Percentiles rank a stretch among this genome's conserved stretches.
Evolutionary conservation across 352 stramenopile genomes (phyloP).

Genomic region (Globisporangium rhizosaccharum): DNA sequence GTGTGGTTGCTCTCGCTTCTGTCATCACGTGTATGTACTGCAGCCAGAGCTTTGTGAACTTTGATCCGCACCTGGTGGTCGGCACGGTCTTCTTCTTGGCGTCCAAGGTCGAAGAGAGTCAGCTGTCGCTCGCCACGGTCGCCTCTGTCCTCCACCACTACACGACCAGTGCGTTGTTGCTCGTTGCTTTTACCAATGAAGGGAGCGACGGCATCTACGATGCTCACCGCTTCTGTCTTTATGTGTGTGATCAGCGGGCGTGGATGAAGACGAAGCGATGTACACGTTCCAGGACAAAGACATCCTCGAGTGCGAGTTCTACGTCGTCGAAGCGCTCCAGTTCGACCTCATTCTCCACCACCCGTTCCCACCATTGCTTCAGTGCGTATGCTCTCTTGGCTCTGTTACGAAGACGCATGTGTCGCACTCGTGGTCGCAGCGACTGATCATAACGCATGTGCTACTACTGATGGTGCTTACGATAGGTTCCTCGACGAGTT

Average conservation of each 20-base stretch:
- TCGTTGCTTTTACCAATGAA: background rate
- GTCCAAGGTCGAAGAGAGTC: constrained; percentile 86
- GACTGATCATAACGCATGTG: background rate
- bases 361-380: constrained; percentile 75
- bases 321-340: constrained; percentile 83
- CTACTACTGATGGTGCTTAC: background rate
- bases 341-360: constrained; percentile 88
- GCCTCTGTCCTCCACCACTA: constrained; percentile 82
- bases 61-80: constrained; percentile 82
- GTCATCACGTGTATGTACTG: background rate
- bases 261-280: constrained; percentile 84
- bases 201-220: no score
- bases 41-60: constrained; percentile 88
- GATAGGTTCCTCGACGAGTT: constrained; percentile 77
- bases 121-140: constrained; percentile 73
- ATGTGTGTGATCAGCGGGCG: constrained; percentile 32
- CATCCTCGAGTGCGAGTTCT: constrained; percentile 89
- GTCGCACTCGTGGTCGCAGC: no score
- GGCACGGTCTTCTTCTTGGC: constrained; percentile 84
- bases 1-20: background rate
- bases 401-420: background rate
- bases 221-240: background rate
- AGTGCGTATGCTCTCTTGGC: constrained; percentile 31
- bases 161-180: constrained; percentile 56
- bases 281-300: constrained; percentile 88